Percentiles rank a stretch among this genome's conserved stretches.
These are phyloP conservation scores for Ascomycota sp. DNA, from an alignment of 2,329 filamentous ascomycete genomes.

Conservation along the genomic window DNA sequence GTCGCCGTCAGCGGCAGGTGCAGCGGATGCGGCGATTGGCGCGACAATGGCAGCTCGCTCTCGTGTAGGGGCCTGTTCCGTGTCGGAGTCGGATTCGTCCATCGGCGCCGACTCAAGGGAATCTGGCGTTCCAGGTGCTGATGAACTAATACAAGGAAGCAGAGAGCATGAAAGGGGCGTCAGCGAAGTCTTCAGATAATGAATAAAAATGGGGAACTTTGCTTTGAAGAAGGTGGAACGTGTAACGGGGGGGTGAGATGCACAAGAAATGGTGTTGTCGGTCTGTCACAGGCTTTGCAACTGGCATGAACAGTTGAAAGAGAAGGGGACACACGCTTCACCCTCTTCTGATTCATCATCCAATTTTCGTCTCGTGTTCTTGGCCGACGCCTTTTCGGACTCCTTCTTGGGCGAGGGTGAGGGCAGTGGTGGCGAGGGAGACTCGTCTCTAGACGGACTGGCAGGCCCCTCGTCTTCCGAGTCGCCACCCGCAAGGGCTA, in stretches of 20 bases:
- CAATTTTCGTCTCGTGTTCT: constrained; percentile 24
- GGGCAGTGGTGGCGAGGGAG: constrained; percentile 25
- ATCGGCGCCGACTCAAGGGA: constrained; percentile 69
- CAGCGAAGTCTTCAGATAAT: constrained; percentile 1
- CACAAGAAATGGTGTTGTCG: too few species aligned
- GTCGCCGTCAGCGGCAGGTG: constrained; percentile 27
- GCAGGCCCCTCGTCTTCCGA: constrained; percentile 35
- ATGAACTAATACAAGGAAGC: constrained; percentile 30
- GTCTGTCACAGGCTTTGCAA: not conserved
- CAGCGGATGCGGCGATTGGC: constrained; percentile 15
- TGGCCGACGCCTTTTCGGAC: constrained; percentile 12
- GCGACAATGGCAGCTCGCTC: constrained; percentile 15
- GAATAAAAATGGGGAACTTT: not conserved
- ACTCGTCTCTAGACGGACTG: constrained; percentile 30
- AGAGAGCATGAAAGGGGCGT: not conserved
- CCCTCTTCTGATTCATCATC: constrained; percentile 34
- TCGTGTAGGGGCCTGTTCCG: constrained; percentile 20
- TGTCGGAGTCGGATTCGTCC: constrained; percentile 60
- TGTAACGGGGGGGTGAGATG: too few species aligned
- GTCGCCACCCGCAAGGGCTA: constrained; percentile 71
- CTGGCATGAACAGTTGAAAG: not conserved
- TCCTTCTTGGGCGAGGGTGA: constrained; percentile 7
- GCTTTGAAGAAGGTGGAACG: not conserved
- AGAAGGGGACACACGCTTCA: constrained; percentile 16
- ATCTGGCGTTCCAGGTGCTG: constrained; percentile 42